Conservation (phyloP, 306 rosid species). For the Rosa persica region DNA sequence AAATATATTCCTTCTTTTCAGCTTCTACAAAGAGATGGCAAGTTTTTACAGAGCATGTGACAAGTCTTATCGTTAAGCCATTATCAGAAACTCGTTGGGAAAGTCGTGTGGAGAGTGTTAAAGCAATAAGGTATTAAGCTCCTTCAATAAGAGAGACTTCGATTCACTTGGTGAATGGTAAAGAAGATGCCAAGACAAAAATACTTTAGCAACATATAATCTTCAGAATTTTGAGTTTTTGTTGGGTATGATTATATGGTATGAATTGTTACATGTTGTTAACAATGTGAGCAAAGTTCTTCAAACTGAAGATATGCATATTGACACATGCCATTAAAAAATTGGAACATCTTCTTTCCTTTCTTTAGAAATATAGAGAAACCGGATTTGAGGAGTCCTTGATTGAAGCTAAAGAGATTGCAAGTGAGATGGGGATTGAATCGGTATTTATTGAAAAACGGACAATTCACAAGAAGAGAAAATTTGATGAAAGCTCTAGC, state of each 20-base stretch:
- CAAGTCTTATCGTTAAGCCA: not conserved
- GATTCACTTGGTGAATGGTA: not conserved
- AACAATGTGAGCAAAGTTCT: not conserved
- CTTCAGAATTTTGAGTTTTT: no score
- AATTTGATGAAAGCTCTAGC: not conserved
- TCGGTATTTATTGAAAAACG: not conserved
- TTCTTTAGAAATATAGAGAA: not conserved
- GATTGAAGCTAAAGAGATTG: not conserved
- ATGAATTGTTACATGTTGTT: no score
- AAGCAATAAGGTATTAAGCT: no score
- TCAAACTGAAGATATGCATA: not conserved
- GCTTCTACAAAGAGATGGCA: not conserved
- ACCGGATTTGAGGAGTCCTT: not conserved
- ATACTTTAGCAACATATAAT: no score
- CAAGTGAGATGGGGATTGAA: not conserved
- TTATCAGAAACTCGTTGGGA: not conserved
- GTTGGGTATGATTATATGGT: no score
- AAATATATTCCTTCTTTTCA: not conserved
- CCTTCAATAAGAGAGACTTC: not conserved
- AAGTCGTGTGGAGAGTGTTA: no score
- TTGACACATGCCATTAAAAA: not conserved
- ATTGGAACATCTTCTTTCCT: not conserved
- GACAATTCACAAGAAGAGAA: not conserved
- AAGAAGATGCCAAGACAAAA: no score
- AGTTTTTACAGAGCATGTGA: conserved; percentile 1